Conservation (phyloP, 2,329 filamentous ascomycete genomes). For the Xylaria hypoxylon region DNA sequence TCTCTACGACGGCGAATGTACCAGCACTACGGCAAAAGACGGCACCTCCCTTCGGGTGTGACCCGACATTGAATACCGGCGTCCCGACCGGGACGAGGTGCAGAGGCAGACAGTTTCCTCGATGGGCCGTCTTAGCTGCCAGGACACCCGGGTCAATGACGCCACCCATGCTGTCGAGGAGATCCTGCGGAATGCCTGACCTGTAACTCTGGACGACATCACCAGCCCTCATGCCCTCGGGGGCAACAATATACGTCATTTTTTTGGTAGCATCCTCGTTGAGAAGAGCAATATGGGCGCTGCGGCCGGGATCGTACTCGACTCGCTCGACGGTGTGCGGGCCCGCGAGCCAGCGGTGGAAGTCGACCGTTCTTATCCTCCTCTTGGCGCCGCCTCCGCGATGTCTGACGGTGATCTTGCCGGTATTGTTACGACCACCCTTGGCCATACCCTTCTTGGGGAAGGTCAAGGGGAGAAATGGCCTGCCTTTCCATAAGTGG, state of each 20-base stretch:
- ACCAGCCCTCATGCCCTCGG: conserved; percentile 91
- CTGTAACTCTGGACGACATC: conserved; percentile 94
- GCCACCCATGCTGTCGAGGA: conserved; percentile 93
- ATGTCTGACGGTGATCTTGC: conserved; percentile 88
- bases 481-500: conserved; percentile 94
- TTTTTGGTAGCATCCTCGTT: conserved; percentile 78
- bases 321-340: conserved; percentile 92
- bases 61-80: conserved; percentile 89
- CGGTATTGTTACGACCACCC: conserved; percentile 90
- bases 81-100: conserved; percentile 98
- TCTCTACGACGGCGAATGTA: conserved; percentile 87
- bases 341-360: conserved; percentile 80
- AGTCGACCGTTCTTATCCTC: conserved; percentile 92
- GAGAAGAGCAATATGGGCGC: conserved; percentile 90
- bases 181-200: conserved; percentile 84
- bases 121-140: conserved; percentile 91
- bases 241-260: conserved; percentile 93
- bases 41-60: conserved; percentile 76
- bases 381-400: conserved; percentile 92
- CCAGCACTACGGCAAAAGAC: conserved; percentile 96
- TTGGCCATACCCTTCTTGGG: conserved; percentile 93
- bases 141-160: conserved; percentile 93
- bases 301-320: conserved; percentile 94
- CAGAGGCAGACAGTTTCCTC: conserved; percentile 93
- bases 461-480: conserved; percentile 84